These are phyloP conservation scores for Geum urbanum DNA, from an alignment of 306 rosid genomes.

Conservation along the genomic window DNA sequence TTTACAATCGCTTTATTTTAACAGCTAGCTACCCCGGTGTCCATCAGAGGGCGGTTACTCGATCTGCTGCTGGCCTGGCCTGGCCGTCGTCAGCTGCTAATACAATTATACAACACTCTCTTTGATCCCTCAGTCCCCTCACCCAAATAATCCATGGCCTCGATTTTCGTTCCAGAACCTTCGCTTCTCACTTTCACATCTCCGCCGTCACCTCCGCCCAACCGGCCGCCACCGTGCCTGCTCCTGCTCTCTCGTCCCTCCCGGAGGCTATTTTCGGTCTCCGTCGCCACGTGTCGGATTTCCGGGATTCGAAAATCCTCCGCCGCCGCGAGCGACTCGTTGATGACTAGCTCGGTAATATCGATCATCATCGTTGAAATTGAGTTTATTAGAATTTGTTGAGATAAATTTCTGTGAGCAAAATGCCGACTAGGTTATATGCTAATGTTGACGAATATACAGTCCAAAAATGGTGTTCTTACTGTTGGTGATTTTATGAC, in stretches of 20 bases:
- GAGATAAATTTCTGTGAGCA: too few relatives aligned
- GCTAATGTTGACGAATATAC: conserved; percentile 7
- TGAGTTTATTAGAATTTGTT: not conserved
- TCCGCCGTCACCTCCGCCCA: not conserved
- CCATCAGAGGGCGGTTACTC: conserved; percentile 2
- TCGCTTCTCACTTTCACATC: conserved; percentile 11
- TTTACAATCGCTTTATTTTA: not conserved
- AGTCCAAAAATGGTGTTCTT: conserved; percentile 62
- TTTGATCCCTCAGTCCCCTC: not conserved
- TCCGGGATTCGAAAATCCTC: conserved; percentile 30
- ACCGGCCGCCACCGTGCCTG: conserved; percentile 22
- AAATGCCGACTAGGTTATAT: too few relatives aligned
- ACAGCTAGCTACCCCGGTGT: not conserved
- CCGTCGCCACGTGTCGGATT: conserved; percentile 25
- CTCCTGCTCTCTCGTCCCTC: conserved; percentile 21
- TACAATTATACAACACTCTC: not conserved
- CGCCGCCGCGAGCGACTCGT: conserved; percentile 34
- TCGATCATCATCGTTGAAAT: not conserved
- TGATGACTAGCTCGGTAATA: conserved; percentile 52
- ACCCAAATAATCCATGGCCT: conserved; percentile 37
- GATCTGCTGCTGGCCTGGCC: too few relatives aligned
- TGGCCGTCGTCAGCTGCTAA: too few relatives aligned
- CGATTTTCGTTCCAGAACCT: conserved; percentile 32
- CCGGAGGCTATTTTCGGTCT: conserved; percentile 15
- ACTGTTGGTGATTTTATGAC: conserved; percentile 97